Evolutionary conservation across 1,284 basidiomycete species (phyloP).

Genomic region (Pseudomicrostroma phylloplanum): DNA sequence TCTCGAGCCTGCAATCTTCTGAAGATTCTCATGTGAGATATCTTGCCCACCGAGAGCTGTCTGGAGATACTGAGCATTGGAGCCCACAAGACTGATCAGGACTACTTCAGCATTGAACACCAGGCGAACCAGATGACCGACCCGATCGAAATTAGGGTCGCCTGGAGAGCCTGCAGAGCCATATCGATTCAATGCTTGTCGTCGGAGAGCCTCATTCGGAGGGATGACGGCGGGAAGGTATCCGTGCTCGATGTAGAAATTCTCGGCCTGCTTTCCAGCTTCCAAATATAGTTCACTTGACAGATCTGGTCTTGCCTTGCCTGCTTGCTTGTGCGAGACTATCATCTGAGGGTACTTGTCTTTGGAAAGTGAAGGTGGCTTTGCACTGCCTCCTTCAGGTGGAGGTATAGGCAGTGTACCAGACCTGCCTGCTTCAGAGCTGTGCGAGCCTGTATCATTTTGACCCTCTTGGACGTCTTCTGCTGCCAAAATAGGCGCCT

Average conservation of each 20-base stretch:
- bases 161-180: conserved; percentile 54
- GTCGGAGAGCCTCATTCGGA: conserved; percentile 33
- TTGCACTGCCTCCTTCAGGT: neutral
- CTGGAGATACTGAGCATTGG: conserved; percentile 79
- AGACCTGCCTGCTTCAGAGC: no score
- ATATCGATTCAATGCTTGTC: conserved; percentile 36
- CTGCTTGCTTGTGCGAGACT: neutral
- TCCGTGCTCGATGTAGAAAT: conserved; percentile 36
- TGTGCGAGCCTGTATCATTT: no score
- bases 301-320: conserved; percentile 10
- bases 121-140: conserved; percentile 77
- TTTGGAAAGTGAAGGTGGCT: neutral
- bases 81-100: conserved; percentile 72
- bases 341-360: neutral
- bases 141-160: conserved; percentile 85
- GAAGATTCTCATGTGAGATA: conserved; percentile 19
- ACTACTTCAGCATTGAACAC: conserved; percentile 87
- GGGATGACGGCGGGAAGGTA: conserved; percentile 41
- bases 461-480: no score
- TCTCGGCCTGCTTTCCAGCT: conserved; percentile 33
- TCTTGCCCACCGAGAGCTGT: conserved; percentile 61
- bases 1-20: conserved; percentile 55
- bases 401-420: no score
- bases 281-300: conserved; percentile 17
- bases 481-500: no score